Percentiles rank a stretch among this genome's conserved stretches.
Conservation (phyloP, 2,329 filamentous ascomycete species). For the Zasmidium angulare region DNA sequence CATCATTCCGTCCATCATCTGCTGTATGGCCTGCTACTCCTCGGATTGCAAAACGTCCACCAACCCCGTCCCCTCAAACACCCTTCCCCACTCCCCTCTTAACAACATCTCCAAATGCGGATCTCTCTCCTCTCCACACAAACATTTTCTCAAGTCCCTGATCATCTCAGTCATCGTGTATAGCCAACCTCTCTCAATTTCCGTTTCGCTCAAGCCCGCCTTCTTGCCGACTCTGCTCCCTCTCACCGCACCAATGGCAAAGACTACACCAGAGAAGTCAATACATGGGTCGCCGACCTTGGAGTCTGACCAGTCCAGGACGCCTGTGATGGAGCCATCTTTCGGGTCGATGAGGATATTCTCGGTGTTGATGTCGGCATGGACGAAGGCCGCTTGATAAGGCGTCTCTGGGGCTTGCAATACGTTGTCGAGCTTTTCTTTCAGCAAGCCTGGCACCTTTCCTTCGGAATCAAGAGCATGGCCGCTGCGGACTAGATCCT, state of each 20-base stretch:
- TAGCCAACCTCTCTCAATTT: background rate
- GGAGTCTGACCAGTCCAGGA: conserved; percentile 10
- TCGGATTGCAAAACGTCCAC: background rate
- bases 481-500: background rate
- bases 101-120: background rate
- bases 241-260: background rate
- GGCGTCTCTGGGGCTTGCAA: background rate
- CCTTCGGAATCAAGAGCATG: background rate
- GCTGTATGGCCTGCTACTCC: no score
- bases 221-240: background rate
- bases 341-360: conserved; percentile 1
- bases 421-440: background rate
- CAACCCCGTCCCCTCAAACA: background rate
- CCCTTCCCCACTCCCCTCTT: background rate
- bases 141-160: background rate
- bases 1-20: no score
- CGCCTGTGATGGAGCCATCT: background rate
- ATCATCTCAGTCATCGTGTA: background rate
- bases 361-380: conserved; percentile 6
- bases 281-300: conserved; percentile 6
- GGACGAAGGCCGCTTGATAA: background rate
- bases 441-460: background rate
- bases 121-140: background rate
- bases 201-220: background rate
- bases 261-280: conserved; percentile 5